Base-by-base conservation (phyloP, 768 basidiomycete species). In the Mycena amicta region DNA sequence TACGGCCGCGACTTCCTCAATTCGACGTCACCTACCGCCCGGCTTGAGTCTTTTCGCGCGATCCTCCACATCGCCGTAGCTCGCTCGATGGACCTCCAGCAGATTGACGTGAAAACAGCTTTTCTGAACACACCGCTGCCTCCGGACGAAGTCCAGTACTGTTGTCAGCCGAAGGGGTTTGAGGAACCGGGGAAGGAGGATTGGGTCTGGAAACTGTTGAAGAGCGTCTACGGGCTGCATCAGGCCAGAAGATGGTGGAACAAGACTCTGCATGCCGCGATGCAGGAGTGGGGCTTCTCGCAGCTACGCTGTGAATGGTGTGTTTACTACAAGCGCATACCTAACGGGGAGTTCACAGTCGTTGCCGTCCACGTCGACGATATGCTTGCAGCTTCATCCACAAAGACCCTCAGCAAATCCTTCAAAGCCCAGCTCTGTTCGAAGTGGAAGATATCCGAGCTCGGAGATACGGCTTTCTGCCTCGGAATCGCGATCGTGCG, bases 181-280 rank as follows among this genome's bases (percentile, higher is more conserved):
- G 27, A 66, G 33, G 66, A 70, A 18, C 28, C 27, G 15, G 70
- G 68, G 4, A 64, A 66, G 12, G 66, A 69, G 39, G 47, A 50
- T 4, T 65, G 64, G 49, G 62, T 74, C 3, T 71, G 69, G 70
- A 52, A 57, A 22, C 26, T 74, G 0, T 27, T 60, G 37, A 43
- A 65, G 13, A 63, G 68, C 1, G 57, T 79, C 0, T 79, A 78
- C 49, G 72, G 78, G 0, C 69, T 79, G 63, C 75, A 76, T 46
- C 79, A 80, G 59, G 67, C 65, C 2, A 70, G 74, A 0, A 63
- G 69, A 0, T 66, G 69, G 4, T 80, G 77, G 76, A 70, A 76
- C 37, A 53, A 67, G 27, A 68, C 64, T 2, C 39, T 72, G 26
- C 55, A 68, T 18, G 55, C 58, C 2, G 58, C 56, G 1, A 64